phyloP scores from a whole-genome alignment of 257 asterid genomes.

The Dorcoceras hygrometricum region DNA sequence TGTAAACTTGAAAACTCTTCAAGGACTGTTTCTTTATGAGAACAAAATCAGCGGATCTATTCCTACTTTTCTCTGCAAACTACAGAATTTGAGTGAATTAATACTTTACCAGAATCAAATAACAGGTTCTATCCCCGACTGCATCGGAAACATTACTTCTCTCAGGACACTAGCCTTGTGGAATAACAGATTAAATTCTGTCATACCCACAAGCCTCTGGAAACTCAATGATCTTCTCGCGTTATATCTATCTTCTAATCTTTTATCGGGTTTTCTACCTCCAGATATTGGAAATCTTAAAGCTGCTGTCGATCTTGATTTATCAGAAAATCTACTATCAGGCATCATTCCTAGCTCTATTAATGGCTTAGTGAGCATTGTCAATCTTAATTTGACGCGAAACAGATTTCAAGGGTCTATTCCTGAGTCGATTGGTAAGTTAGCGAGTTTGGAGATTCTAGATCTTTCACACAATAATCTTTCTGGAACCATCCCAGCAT shows the following conservation, averaged over 20 bases:
- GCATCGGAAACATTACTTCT: constrained; percentile 14
- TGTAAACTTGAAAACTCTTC: constrained; percentile 1
- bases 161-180: neutral
- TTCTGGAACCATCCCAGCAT: constrained; percentile 30
- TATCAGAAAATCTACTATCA: constrained; percentile 8
- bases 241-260: constrained; percentile 7
- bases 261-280: constrained; percentile 1
- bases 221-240: neutral
- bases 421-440: constrained; percentile 16
- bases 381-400: constrained; percentile 26
- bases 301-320: neutral
- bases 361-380: too few species aligned
- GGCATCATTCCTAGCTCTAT: neutral
- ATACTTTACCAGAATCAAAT: constrained; percentile 7
- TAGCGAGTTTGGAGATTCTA: constrained; percentile 25
- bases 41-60: constrained; percentile 24
- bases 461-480: constrained; percentile 34
- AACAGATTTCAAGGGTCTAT: constrained; percentile 28
- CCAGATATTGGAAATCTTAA: neutral
- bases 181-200: constrained; percentile 6
- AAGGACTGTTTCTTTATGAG: neutral
- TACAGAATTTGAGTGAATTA: constrained; percentile 9
- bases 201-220: constrained; percentile 17
- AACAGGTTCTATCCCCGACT: constrained; percentile 26
- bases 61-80: neutral